These are phyloP conservation scores for Claviceps lovelessii DNA, from an alignment of 2,329 filamentous ascomycete species.

Conservation along the genomic window DNA sequence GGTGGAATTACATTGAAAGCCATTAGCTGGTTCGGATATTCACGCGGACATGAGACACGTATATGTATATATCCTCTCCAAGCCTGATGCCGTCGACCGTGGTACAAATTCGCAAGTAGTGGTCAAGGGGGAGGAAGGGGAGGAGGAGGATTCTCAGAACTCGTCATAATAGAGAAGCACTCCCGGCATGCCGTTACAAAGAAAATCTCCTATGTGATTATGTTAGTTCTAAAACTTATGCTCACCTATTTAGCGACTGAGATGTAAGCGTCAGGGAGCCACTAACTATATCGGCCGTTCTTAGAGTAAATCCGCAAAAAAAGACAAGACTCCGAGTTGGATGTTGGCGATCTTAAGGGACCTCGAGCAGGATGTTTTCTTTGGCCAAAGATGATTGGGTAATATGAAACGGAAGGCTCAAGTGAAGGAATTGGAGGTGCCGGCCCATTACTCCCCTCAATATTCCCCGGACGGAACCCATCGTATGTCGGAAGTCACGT, in stretches of 20 bases:
- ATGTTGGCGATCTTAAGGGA: not conserved
- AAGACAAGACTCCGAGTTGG: not conserved
- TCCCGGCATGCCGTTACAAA: not conserved
- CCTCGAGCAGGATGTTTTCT: not conserved
- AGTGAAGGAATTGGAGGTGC: conserved; percentile 12
- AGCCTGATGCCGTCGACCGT: conserved; percentile 3
- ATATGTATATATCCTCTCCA: not conserved
- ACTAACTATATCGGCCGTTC: conserved; percentile 7
- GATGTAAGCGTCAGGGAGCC: conserved; percentile 7
- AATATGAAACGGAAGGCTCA: conserved; percentile 11
- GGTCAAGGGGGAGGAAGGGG: not conserved
- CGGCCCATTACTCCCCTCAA: conserved; percentile 12
- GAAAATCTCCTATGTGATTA: not conserved
- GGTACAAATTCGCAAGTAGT: conserved; percentile 1
- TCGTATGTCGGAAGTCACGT: conserved; percentile 12
- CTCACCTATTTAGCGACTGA: conserved; percentile 1
- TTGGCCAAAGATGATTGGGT: conserved; percentile 7
- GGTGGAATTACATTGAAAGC: conserved; percentile 1
- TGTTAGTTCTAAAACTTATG: conserved; percentile 5
- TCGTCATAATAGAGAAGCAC: not conserved
- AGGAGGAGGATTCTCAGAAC: not conserved
- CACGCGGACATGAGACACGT: conserved; percentile 2
- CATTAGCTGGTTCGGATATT: conserved; percentile 1
- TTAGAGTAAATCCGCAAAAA: not conserved
- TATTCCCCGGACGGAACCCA: conserved; percentile 7